phyloP scores from a whole-genome alignment of 1,284 basidiomycete genomes.

The Uromyces viciae-fabae region DNA sequence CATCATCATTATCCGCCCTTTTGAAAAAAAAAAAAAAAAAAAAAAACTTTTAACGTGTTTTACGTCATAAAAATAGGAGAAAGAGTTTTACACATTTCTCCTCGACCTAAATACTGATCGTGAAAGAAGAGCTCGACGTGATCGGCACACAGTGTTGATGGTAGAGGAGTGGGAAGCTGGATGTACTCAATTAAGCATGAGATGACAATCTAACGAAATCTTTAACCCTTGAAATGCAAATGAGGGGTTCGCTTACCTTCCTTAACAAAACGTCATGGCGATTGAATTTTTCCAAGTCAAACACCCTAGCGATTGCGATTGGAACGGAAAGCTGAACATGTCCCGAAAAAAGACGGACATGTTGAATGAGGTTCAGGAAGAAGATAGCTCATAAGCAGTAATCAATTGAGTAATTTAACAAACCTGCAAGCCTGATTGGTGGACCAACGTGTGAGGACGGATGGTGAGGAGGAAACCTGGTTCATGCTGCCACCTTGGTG shows the following conservation, averaged over 20 bases:
- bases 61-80: constrained; percentile 64
- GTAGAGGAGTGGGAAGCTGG: constrained; percentile 25
- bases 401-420: neutral
- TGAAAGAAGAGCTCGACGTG: constrained; percentile 83
- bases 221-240: neutral
- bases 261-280: constrained; percentile 34
- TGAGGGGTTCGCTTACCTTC: neutral
- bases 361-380: neutral
- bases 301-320: constrained; percentile 36
- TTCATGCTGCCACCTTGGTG: constrained; percentile 28
- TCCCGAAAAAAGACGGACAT: neutral
- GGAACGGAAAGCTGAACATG: constrained; percentile 27
- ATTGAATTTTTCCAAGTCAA: constrained; percentile 40
- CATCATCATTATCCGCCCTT: constrained; percentile 47
- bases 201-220: neutral
- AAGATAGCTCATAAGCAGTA: neutral
- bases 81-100: constrained; percentile 70
- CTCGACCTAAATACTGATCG: constrained; percentile 84
- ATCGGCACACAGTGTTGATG: constrained; percentile 66
- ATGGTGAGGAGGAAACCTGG: constrained; percentile 35
- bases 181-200: neutral
- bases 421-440: constrained; percentile 40
- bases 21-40: constrained; percentile 66
- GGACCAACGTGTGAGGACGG: constrained; percentile 32
- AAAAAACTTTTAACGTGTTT: constrained; percentile 69